phyloP scores from a whole-genome alignment of 1,284 basidiomycete species.

The Phellopilus nigrolimitatus region DNA sequence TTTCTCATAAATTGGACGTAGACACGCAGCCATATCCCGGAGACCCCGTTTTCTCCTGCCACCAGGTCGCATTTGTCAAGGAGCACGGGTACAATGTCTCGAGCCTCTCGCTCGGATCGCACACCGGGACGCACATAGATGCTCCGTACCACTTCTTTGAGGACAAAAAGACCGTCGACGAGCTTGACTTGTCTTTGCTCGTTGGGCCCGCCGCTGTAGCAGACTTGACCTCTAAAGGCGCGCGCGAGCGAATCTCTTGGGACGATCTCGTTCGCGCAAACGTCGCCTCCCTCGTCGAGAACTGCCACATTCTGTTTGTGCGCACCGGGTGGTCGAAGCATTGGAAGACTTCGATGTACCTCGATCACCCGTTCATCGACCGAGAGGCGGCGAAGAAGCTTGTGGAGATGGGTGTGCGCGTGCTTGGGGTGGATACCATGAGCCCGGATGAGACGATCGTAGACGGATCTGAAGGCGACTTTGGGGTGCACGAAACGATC shows the following conservation, averaged over 20 bases:
- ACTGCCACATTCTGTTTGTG: conserved; percentile 32
- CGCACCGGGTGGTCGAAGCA: conserved; percentile 57
- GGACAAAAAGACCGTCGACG: conserved; percentile 48
- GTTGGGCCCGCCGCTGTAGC: conserved; percentile 49
- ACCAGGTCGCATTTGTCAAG: conserved; percentile 32
- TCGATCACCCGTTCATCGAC: conserved; percentile 60
- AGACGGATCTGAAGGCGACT: conserved; percentile 34
- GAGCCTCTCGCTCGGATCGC: conserved; percentile 47
- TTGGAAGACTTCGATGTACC: conserved; percentile 49
- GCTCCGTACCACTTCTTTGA: conserved; percentile 66
- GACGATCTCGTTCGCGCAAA: conserved; percentile 34
- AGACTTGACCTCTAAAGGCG: too few relatives aligned
- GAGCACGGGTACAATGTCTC: conserved; percentile 49
- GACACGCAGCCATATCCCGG: conserved; percentile 49
- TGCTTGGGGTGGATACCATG: conserved; percentile 58
- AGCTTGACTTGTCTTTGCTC: conserved; percentile 46
- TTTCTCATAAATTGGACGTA: conserved; percentile 46
- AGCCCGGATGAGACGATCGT: conserved; percentile 59
- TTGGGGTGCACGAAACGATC: conserved; percentile 50
- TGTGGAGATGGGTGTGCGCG: conserved; percentile 42
- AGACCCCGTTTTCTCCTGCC: conserved; percentile 43
- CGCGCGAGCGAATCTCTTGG: conserved; percentile 51
- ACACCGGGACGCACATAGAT: conserved; percentile 69
- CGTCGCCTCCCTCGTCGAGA: conserved; percentile 27
- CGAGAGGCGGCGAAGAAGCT: conserved; percentile 46